Evolutionary conservation across 345 rosid species (phyloP), one percentile per base, ranked within the genome.

Genomic region (Lepidium aucheri): DNA sequence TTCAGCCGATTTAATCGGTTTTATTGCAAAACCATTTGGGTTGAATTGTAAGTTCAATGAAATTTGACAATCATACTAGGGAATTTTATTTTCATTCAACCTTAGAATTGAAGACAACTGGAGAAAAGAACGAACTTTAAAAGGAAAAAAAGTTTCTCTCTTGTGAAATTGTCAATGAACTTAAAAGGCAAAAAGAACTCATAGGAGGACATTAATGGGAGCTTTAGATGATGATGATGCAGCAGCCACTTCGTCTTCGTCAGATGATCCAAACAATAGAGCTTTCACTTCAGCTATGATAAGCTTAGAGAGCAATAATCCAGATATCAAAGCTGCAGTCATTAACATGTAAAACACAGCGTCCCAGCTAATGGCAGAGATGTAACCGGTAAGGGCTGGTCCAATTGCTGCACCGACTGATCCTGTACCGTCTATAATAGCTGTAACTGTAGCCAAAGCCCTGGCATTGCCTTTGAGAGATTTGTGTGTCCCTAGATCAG

Each of bases 391-490:
- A 3, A 94, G 49, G 9, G 90, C 50, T 10, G 99, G 99, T 63
- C 99, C 99, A 14, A 94, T 72, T 22, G 99, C 97, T 9, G 99
- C 99, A 57, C 99, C 99, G 0, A 94, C 74, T 1, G 99, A 94
- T 55, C 99, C 99, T 9, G 99, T 94, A 40, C 99, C 99, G 63
- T 94, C 97, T 70, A 94, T 90, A 13, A 94, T 94, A 18, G 99
- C 97, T 0, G 91, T 82, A 8, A 90, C 96, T 0, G 99, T 94
- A 6, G 99, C 99, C 84, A 94, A 69, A n/a, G 97, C 99, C 43
- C 90, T 74, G 0, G 96, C 90, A 77, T 86, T 88, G 44, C 97
- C 99, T 56, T 77, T 82, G 24, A 94, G 68, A n/a, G 97, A 90
- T 59, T 87, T 86, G 85, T 88, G 97, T 1, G 99, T 94, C 22